phyloP scores from a whole-genome alignment of 257 asterid genomes.

The Craterostigma plantagineum region DNA sequence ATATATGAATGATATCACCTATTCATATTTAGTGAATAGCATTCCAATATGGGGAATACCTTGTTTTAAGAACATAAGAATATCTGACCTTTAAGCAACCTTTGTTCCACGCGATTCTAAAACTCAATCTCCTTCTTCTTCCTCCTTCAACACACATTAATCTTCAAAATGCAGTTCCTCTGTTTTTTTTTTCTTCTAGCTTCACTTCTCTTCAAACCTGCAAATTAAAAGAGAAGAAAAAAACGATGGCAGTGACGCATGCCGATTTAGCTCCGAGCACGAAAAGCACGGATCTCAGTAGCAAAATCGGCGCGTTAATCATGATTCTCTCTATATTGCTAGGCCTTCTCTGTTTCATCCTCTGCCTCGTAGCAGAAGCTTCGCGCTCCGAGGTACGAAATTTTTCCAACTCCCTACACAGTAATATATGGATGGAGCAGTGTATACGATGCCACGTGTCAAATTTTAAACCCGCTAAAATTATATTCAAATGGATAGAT shows the following conservation, averaged over 20 bases:
- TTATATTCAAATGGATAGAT: no score
- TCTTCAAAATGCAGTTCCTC: slow-evolving; percentile 3
- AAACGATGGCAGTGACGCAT: slow-evolving; percentile 70
- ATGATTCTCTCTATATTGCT: slow-evolving; percentile 43
- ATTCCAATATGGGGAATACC: no score
- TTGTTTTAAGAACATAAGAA: slow-evolving; percentile 21
- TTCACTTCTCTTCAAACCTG: slow-evolving; percentile 1
- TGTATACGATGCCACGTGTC: background rate
- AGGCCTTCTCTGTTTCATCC: slow-evolving; percentile 72
- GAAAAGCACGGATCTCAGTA: slow-evolving; percentile 29
- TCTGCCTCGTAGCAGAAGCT: slow-evolving; percentile 67
- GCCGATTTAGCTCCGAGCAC: slow-evolving; percentile 63
- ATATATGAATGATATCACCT: no score
- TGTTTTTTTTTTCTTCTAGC: background rate
- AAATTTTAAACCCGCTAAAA: slow-evolving; percentile 14
- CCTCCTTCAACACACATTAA: background rate
- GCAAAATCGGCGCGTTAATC: slow-evolving; percentile 66
- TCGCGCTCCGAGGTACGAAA: slow-evolving; percentile 51
- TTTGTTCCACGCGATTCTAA: slow-evolving; percentile 80
- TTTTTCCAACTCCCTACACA: background rate
- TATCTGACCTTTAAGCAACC: slow-evolving; percentile 86
- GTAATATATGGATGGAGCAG: background rate
- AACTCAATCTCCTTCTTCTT: slow-evolving; percentile 13
- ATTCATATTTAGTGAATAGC: no score
- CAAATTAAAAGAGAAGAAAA: background rate